These are phyloP conservation scores for Pyrenopolyporus hunteri DNA, from an alignment of 495 filamentous ascomycete species.

Conservation along the genomic window DNA sequence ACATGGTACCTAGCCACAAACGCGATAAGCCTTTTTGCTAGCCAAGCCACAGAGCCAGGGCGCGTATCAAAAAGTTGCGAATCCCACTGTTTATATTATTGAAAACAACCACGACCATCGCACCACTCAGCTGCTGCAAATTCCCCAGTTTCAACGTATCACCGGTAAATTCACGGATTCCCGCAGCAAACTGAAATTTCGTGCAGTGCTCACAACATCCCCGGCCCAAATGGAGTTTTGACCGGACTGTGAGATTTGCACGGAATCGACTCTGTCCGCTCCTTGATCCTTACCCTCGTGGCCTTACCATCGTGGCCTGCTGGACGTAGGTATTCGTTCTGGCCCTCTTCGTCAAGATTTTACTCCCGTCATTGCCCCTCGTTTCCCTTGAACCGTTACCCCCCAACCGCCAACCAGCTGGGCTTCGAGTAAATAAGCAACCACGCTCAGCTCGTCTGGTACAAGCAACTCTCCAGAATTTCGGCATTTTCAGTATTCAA, in stretches of 20 bases:
- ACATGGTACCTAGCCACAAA: constrained; percentile 20
- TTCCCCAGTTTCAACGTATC: constrained; percentile 5
- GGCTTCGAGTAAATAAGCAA: constrained; percentile 31
- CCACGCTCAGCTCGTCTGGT: constrained; percentile 13
- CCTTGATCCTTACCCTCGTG: constrained; percentile 2
- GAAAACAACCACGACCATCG: constrained; percentile 37
- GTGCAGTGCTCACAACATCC: constrained; percentile 2
- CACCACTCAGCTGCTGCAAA: constrained; percentile 14
- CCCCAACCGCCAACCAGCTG: constrained; percentile 19
- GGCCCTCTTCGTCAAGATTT: constrained; percentile 11
- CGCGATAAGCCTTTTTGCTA: constrained; percentile 14
- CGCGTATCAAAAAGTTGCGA: constrained; percentile 22
- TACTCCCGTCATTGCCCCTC: constrained; percentile 35
- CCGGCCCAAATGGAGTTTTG: constrained; percentile 30
- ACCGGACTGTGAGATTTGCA: background rate
- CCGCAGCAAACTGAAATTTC: constrained; percentile 1
- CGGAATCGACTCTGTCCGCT: constrained; percentile 24
- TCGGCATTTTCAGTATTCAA: constrained; percentile 1
- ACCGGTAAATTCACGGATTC: constrained; percentile 12
- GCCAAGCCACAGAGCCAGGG: constrained; percentile 18
- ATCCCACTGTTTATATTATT: constrained; percentile 38
- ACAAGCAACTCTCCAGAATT: constrained; percentile 3
- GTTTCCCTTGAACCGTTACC: constrained; percentile 29
- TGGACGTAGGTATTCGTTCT: background rate
- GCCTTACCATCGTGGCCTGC: no score